A percentile compares a stretch with the other conserved stretches of the same genome.
Conservation (phyloP, 768 basidiomycete species). For the Dacryopinax primogenitus region DNA sequence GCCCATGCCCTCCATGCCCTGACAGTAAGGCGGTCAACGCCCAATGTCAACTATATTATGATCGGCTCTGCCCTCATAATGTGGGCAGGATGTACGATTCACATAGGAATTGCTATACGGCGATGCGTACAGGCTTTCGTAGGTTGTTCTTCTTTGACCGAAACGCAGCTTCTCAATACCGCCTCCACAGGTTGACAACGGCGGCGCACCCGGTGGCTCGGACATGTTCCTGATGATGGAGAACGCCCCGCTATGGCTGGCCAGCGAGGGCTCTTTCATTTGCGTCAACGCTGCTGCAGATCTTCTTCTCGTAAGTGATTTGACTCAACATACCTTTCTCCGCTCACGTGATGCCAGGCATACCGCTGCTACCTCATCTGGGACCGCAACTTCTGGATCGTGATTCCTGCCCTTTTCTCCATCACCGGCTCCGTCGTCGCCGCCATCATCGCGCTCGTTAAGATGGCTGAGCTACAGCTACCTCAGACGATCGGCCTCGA, state of each 20-base stretch:
- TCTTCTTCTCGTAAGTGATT: neutral
- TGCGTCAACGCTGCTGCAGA: neutral
- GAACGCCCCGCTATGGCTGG: constrained; percentile 6
- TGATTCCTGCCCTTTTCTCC: neutral
- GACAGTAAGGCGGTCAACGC: neutral
- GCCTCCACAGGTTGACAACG: neutral
- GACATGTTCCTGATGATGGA: neutral
- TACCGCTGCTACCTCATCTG: constrained; percentile 9
- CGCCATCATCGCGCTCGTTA: constrained; percentile 2
- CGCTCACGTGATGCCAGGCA: neutral
- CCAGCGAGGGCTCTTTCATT: constrained; percentile 7
- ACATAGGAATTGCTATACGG: constrained; percentile 1
- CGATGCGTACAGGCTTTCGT: neutral
- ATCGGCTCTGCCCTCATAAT: constrained; percentile 4
- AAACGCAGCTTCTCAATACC: neutral
- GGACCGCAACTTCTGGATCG: constrained; percentile 4
- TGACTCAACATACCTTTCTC: too few relatives aligned
- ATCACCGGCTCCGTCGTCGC: constrained; percentile 6
- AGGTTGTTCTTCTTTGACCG: neutral
- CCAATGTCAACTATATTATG: neutral
- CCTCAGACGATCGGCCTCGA: neutral
- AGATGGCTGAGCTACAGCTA: constrained; percentile 3
- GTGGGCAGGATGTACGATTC: neutral
- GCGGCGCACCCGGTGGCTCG: neutral
- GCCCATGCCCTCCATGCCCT: neutral